Conservation (phyloP, 2,329 filamentous ascomycete species). For the Sarocladium strictum region DNA sequence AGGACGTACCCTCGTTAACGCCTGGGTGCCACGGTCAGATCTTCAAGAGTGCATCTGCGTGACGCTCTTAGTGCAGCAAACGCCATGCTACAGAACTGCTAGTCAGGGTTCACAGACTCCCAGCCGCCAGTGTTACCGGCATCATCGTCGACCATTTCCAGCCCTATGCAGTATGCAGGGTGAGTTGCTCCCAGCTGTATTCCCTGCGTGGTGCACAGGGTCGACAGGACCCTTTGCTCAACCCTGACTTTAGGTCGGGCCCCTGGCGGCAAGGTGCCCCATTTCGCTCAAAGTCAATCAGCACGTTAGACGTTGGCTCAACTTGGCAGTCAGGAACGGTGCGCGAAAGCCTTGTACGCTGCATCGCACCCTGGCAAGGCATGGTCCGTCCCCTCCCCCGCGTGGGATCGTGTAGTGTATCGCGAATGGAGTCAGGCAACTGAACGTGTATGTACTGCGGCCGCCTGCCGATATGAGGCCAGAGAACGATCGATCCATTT, state of each 20-base stretch:
- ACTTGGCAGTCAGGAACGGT: slow-evolving; percentile 4
- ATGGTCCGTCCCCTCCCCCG: not conserved
- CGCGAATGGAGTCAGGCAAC: too few species aligned
- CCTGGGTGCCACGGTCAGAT: not conserved
- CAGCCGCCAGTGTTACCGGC: not conserved
- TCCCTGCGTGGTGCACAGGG: not conserved
- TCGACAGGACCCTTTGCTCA: not conserved
- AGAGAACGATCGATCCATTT: too few species aligned
- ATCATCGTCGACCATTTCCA: not conserved
- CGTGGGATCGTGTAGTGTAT: not conserved
- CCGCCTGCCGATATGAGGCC: too few species aligned
- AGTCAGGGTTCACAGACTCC: not conserved
- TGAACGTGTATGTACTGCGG: too few species aligned
- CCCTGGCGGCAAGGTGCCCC: not conserved
- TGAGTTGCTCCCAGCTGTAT: not conserved
- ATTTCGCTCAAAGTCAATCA: not conserved
- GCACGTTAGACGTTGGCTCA: not conserved
- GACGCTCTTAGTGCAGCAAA: not conserved
- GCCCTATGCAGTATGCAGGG: not conserved
- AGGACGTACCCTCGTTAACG: not conserved
- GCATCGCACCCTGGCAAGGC: not conserved
- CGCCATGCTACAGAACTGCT: not conserved
- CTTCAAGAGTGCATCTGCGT: not conserved
- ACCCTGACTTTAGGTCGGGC: not conserved
- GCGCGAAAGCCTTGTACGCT: not conserved